Evolutionary conservation across 2,329 filamentous ascomycete species (phyloP).

Genomic region (Chrysosphaeria jannelii): DNA sequence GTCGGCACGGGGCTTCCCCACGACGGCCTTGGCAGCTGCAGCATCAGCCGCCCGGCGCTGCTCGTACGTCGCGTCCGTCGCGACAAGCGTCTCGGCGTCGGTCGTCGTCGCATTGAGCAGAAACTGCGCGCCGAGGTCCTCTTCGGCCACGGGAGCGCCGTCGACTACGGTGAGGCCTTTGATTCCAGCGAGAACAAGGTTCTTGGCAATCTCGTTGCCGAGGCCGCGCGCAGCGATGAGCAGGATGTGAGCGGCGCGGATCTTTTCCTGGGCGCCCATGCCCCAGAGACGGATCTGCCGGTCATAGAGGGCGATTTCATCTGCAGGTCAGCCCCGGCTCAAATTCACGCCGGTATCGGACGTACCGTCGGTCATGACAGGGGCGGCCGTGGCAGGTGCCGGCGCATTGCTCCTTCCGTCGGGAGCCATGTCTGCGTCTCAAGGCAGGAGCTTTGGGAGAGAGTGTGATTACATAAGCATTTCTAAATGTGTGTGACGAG

Average conservation of each 20-base stretch:
- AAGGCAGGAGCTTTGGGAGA: too few species aligned
- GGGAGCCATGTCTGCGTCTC: too few species aligned
- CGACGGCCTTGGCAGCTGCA: constrained; percentile 30
- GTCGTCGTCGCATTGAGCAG: constrained; percentile 33
- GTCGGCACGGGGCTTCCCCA: constrained; percentile 64
- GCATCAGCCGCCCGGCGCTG: constrained; percentile 68
- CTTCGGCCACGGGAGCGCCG: constrained; percentile 39
- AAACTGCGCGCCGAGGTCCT: constrained; percentile 60
- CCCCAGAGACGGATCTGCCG: constrained; percentile 94
- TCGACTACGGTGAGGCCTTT: constrained; percentile 75
- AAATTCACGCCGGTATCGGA: too few species aligned
- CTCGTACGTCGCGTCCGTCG: constrained; percentile 37
- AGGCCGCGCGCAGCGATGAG: constrained; percentile 69
- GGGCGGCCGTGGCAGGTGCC: background rate
- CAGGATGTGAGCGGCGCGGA: constrained; percentile 68
- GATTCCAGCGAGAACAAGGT: constrained; percentile 79
- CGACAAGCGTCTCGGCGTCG: constrained; percentile 2
- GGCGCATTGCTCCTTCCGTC: too few species aligned
- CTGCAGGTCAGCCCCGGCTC: constrained; percentile 17
- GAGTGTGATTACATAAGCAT: too few species aligned
- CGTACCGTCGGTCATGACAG: constrained; percentile 3
- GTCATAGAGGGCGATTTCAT: constrained; percentile 93
- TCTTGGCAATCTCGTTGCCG: constrained; percentile 88
- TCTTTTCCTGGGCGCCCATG: constrained; percentile 75
- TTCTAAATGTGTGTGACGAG: too few species aligned